phyloP scores from a whole-genome alignment of 176 grass and related monocot genomes.

The Triticum dicoccoides region DNA sequence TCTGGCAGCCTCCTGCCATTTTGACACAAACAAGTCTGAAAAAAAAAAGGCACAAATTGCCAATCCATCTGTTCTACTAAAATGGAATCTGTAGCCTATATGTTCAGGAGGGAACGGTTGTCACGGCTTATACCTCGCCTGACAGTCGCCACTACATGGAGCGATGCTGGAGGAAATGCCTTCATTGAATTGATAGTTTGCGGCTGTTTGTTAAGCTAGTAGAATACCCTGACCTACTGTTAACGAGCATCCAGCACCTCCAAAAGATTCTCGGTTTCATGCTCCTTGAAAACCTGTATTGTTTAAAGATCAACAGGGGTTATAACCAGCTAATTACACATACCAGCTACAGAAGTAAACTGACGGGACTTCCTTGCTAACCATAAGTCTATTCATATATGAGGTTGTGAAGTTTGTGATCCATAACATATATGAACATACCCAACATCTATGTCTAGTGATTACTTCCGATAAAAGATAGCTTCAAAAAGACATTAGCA shows the following conservation, averaged over 20 bases:
- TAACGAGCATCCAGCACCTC: conserved; percentile 52
- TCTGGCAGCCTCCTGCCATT: conserved; percentile 58
- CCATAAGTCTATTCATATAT: neutral
- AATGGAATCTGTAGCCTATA: conserved; percentile 49
- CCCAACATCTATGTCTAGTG: neutral
- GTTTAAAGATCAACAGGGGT: conserved; percentile 12
- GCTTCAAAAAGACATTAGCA: neutral
- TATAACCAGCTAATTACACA: conserved; percentile 23
- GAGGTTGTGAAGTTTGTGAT: neutral
- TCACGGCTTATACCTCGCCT: conserved; percentile 47
- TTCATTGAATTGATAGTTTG: conserved; percentile 32
- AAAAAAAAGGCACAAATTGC: conserved; percentile 22
- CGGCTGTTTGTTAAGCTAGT: conserved; percentile 47
- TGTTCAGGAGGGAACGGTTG: conserved; percentile 34
- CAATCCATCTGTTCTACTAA: conserved; percentile 35
- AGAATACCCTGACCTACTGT: conserved; percentile 43
- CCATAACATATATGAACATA: neutral
- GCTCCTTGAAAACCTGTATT: conserved; percentile 64
- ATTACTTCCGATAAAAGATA: conserved; percentile 5
- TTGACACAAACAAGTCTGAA: conserved; percentile 20
- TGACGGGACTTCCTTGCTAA: conserved; percentile 2
- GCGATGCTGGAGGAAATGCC: conserved; percentile 37
- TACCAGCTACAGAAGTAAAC: neutral
- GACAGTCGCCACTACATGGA: conserved; percentile 18
- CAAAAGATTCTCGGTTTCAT: conserved; percentile 45